These are phyloP conservation scores for Phyllosticta capitalensis DNA, from an alignment of 2,329 filamentous ascomycete species.

Conservation along the genomic window DNA sequence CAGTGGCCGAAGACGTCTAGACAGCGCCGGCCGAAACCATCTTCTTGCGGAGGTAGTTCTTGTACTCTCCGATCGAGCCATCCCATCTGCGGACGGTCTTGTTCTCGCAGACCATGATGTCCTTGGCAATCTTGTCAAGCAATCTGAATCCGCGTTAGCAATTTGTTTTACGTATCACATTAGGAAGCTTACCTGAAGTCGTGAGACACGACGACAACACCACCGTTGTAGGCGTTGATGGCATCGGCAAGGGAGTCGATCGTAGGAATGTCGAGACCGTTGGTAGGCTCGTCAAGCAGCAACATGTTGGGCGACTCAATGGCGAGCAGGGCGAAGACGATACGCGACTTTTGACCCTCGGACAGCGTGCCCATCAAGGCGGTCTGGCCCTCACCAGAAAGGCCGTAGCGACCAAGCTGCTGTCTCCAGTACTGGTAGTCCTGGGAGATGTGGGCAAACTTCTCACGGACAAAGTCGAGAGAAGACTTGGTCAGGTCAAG, in stretches of 20 bases:
- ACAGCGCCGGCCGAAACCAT: conserved; percentile 85
- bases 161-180: neutral
- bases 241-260: conserved; percentile 96
- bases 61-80: conserved; percentile 86
- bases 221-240: conserved; percentile 91
- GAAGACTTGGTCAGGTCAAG: conserved; percentile 96
- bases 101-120: conserved; percentile 99
- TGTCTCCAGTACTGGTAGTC: conserved; percentile 99
- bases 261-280: conserved; percentile 97
- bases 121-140: conserved; percentile 98
- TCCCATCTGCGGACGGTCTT: conserved; percentile 87
- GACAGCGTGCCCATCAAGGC: conserved; percentile 96
- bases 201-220: conserved; percentile 97
- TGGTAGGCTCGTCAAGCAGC: conserved; percentile 94
- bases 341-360: conserved; percentile 95
- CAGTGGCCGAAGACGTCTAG: conserved; percentile 37
- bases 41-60: conserved; percentile 98
- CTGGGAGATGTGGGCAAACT: conserved; percentile 79
- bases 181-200: conserved; percentile 76
- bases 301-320: conserved; percentile 98
- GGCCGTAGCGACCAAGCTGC: conserved; percentile 88
- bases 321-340: conserved; percentile 91
- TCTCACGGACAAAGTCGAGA: conserved; percentile 95
- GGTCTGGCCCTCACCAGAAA: conserved; percentile 88
- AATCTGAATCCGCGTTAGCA: conserved; percentile 53